Base-by-base conservation (phyloP, 129 eudicot species). In the Rutidosis leptorrhynchoides region DNA sequence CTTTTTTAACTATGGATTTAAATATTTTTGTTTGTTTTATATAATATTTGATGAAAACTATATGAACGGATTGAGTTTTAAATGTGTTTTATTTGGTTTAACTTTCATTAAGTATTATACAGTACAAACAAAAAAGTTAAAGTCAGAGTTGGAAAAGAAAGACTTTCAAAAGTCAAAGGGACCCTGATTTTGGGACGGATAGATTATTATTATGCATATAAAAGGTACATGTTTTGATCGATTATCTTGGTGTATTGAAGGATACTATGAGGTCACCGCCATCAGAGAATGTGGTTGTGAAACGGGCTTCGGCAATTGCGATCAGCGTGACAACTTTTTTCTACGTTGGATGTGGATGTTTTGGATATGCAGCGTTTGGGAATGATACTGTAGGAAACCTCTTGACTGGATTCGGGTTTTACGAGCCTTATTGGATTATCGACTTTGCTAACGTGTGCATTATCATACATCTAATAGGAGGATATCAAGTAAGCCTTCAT, bases 361-460 rank as follows among this genome's bases (percentile, higher is more conserved):
- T 87, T 4, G 93, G 97, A 14, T 90, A 90, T 56, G 97, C 95
- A 24, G 96, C 95, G 40, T 87, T 90, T 37, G 95, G 97, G 40
- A 76, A 84, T 68, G 24, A 77, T 26, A 81, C 97, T 7, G 95
- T 95, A 0, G 97, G 93, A 17, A 90, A 87, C 67, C 64, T 90
- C 43, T 77, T 90, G 28, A 84, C 97, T 0, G 97, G 95, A 17
- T 90, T 90, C 30, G 97, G 95, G 64, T 90, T 87, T 74, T 84
- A 78, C 42, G 87, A 90, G 80, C 95, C 97, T 40, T 87, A 70
- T 10, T 90, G 96, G 97, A 70, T 90, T 49, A 76, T 90, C 0
- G 89, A 85, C 58, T 32, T 84, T 4, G 97, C 90, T 49, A 87
- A 90, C 11, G 76, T 68, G 12, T 83, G 79, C 85, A 79, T 90